phyloP scores from a whole-genome alignment of 2,329 filamentous ascomycete genomes.

The Diaporthe capsici region DNA sequence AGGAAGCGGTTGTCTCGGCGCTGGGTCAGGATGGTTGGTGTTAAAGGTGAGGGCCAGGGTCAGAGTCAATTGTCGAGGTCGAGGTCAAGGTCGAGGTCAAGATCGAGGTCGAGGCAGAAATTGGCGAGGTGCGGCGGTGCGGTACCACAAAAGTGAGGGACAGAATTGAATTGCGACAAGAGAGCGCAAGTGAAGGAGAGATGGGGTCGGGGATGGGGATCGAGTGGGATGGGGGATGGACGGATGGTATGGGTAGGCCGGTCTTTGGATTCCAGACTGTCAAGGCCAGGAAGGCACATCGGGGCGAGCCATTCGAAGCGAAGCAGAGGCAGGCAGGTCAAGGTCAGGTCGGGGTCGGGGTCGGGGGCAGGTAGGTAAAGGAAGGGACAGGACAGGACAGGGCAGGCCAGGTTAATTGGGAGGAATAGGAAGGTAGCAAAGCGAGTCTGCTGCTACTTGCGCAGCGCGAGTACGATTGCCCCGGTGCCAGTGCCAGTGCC shows the following conservation, averaged over 20 bases:
- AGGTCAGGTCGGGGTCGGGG: slow-evolving; percentile 38
- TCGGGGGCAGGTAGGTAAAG: not conserved
- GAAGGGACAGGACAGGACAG: not conserved
- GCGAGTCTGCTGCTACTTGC: slow-evolving; percentile 15
- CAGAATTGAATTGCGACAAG: slow-evolving; percentile 40
- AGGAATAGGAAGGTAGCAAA: slow-evolving; percentile 42
- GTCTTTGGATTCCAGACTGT: slow-evolving; percentile 30
- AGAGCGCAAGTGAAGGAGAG: slow-evolving; percentile 36
- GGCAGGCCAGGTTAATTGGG: slow-evolving; percentile 25
- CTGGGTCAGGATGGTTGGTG: slow-evolving; percentile 8
- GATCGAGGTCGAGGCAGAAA: slow-evolving; percentile 32
- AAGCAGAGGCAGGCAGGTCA: slow-evolving; percentile 35
- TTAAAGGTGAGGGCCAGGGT: slow-evolving; percentile 2
- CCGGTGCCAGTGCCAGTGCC: slow-evolving; percentile 2
- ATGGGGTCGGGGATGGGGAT: slow-evolving; percentile 25
- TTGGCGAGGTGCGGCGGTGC: slow-evolving; percentile 20
- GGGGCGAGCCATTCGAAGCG: slow-evolving; percentile 37
- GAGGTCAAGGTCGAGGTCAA: slow-evolving; percentile 24
- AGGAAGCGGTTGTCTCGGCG: slow-evolving; percentile 12
- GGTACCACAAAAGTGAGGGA: slow-evolving; percentile 36
- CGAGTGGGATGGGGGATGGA: not conserved
- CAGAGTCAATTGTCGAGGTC: slow-evolving; percentile 23
- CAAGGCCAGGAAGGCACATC: slow-evolving; percentile 35
- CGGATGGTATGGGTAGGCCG: slow-evolving; percentile 21
- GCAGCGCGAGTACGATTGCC: slow-evolving; percentile 27